Conservation (phyloP, 1,284 basidiomycete genomes). For the Moesziomyces antarcticus region DNA sequence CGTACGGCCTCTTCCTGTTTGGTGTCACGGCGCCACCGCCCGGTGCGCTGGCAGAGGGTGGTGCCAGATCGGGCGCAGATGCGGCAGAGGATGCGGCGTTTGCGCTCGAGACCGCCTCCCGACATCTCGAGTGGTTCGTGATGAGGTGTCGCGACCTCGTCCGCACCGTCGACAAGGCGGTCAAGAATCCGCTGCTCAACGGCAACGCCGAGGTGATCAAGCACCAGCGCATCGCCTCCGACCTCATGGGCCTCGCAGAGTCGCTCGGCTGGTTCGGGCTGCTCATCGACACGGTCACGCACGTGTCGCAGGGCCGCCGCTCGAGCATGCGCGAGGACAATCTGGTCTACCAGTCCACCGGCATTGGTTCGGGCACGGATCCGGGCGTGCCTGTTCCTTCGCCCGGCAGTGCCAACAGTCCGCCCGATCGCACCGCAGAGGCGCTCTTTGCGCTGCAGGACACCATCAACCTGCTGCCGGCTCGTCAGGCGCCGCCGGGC, state of each 20-base stretch:
- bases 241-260: slow-evolving; percentile 48
- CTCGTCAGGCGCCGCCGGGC: slow-evolving; percentile 43
- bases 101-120: slow-evolving; percentile 43
- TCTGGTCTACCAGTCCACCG: slow-evolving; percentile 30
- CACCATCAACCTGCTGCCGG: slow-evolving; percentile 35
- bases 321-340: slow-evolving; percentile 45
- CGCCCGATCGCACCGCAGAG: slow-evolving; percentile 37
- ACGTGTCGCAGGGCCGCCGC: slow-evolving; percentile 37
- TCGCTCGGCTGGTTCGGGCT: slow-evolving; percentile 50
- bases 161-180: slow-evolving; percentile 33
- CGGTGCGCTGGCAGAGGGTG: slow-evolving; percentile 39
- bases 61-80: slow-evolving; percentile 31
- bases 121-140: slow-evolving; percentile 49
- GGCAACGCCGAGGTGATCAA: slow-evolving; percentile 22
- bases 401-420: slow-evolving; percentile 10
- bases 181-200: slow-evolving; percentile 33
- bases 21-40: slow-evolving; percentile 47
- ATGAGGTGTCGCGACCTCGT: slow-evolving; percentile 36
- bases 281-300: slow-evolving; percentile 47
- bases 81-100: slow-evolving; percentile 50
- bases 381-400: slow-evolving; percentile 25
- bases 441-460: slow-evolving; percentile 49
- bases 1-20: slow-evolving; percentile 47
- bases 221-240: slow-evolving; percentile 32
- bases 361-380: slow-evolving; percentile 40